phyloP scores from a whole-genome alignment of 2,329 filamentous ascomycete species.

The Cladophialophora yegresii region DNA sequence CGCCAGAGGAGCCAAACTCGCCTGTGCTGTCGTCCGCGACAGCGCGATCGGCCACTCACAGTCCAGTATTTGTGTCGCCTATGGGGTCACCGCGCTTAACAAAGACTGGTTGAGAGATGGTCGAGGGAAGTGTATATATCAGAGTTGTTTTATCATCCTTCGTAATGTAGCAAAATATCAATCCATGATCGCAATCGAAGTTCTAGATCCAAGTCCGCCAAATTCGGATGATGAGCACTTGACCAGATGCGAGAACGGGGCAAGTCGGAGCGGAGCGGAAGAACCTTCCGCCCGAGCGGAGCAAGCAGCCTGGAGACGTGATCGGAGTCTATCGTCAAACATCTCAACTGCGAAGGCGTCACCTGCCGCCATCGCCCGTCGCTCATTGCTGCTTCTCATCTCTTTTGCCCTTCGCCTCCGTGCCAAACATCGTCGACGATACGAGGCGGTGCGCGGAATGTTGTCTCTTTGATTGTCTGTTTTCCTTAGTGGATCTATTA shows the following conservation, averaged over 20 bases:
- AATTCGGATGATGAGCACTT: background rate
- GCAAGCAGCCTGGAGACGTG: background rate
- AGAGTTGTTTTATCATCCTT: background rate
- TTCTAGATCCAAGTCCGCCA: background rate
- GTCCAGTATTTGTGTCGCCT: conserved; percentile 33
- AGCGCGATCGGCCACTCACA: conserved; percentile 24
- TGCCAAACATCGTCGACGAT: conserved; percentile 7
- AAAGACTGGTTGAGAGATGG: conserved; percentile 9
- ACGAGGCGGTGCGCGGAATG: conserved; percentile 7
- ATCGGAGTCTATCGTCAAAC: background rate
- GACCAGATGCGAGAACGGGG: background rate
- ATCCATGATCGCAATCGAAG: background rate
- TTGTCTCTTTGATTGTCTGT: conserved; percentile 3
- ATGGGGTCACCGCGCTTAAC: conserved; percentile 26
- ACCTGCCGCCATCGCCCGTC: background rate
- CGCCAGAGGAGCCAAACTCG: conserved; percentile 29
- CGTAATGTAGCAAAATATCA: background rate
- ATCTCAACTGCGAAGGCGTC: conserved; percentile 4
- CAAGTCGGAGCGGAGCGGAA: conserved; percentile 10
- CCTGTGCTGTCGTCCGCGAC: conserved; percentile 28
- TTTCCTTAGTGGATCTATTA: background rate
- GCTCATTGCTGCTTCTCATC: background rate
- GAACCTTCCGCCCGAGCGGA: background rate
- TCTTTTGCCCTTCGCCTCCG: conserved; percentile 11
- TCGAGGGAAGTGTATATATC: background rate